Conservation (phyloP, 1,139 yeast species). For the Yamadazyma atlantica region DNA sequence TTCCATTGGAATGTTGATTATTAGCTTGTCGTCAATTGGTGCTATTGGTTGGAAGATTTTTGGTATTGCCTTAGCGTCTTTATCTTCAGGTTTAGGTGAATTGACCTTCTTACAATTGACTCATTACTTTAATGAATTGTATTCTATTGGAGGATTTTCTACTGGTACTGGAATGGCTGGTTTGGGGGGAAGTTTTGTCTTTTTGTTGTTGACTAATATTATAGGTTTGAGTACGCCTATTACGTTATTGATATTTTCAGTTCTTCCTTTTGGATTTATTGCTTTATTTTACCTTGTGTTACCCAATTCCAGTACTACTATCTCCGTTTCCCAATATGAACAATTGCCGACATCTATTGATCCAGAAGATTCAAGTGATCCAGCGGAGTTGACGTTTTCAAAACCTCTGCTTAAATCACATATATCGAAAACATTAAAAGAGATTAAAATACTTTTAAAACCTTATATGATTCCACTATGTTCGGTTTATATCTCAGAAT, state of each 20-base stretch:
- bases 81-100: constrained; percentile 90
- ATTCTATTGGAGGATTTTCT: constrained; percentile 80
- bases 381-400: background rate
- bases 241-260: constrained; percentile 32
- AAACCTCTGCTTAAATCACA: constrained; percentile 13
- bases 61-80: constrained; percentile 81
- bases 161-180: constrained; percentile 98
- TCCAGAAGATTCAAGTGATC: background rate
- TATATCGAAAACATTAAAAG: constrained; percentile 34
- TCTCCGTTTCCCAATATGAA: constrained; percentile 6
- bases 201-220: constrained; percentile 41
- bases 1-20: constrained; percentile 70
- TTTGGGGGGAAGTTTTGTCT: constrained; percentile 64
- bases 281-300: constrained; percentile 27
- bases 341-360: constrained; percentile 5
- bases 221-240: constrained; percentile 30
- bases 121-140: constrained; percentile 54
- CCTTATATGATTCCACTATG: constrained; percentile 85
- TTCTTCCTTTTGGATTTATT: constrained; percentile 39
- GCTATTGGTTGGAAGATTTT: constrained; percentile 41
- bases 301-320: constrained; percentile 21
- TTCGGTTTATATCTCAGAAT: constrained; percentile 83
- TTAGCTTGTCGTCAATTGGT: constrained; percentile 45
- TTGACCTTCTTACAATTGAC: constrained; percentile 83
- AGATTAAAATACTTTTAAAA: constrained; percentile 50